These are phyloP conservation scores for Plasmopara viticola DNA, from an alignment of 352 stramenopile species.

Conservation along the genomic window DNA sequence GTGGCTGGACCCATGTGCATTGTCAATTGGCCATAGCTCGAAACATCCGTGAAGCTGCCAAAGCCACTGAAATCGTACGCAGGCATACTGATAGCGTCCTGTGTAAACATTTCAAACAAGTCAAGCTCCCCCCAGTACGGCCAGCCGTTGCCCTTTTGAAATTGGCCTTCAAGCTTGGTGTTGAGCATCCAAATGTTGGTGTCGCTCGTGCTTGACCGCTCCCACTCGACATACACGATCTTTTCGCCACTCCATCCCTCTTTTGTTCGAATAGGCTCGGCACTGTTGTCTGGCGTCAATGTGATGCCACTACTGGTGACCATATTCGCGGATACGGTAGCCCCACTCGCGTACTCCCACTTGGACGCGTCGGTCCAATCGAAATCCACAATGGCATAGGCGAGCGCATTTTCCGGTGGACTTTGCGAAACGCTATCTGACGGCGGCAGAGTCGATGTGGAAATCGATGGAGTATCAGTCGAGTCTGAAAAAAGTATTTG, in stretches of 20 bases:
- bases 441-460: slow-evolving; percentile 13
- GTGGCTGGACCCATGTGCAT: slow-evolving; percentile 59
- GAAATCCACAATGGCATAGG: slow-evolving; percentile 53
- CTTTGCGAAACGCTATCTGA: slow-evolving; percentile 16
- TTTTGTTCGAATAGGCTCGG: slow-evolving; percentile 53
- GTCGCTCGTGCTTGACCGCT: slow-evolving; percentile 49
- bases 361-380: slow-evolving; percentile 56
- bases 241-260: slow-evolving; percentile 64
- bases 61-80: slow-evolving; percentile 51
- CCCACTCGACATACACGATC: slow-evolving; percentile 68
- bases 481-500: slow-evolving; percentile 10
- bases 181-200: slow-evolving; percentile 86
- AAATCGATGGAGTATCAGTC: slow-evolving; percentile 13
- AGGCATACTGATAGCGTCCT: slow-evolving; percentile 34
- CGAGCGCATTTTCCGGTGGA: slow-evolving; percentile 26
- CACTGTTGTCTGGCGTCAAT: slow-evolving; percentile 43
- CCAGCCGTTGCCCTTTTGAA: slow-evolving; percentile 50
- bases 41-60: slow-evolving; percentile 25
- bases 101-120: slow-evolving; percentile 82
- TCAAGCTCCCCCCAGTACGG: slow-evolving; percentile 73
- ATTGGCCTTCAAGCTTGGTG: slow-evolving; percentile 63
- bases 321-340: slow-evolving; percentile 31
- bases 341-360: slow-evolving; percentile 53
- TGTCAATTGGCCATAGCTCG: slow-evolving; percentile 63
- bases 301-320: slow-evolving; percentile 47